Evolutionary conservation across 257 asterid species (phyloP).

Genomic region (Fraxinus excelsior): DNA sequence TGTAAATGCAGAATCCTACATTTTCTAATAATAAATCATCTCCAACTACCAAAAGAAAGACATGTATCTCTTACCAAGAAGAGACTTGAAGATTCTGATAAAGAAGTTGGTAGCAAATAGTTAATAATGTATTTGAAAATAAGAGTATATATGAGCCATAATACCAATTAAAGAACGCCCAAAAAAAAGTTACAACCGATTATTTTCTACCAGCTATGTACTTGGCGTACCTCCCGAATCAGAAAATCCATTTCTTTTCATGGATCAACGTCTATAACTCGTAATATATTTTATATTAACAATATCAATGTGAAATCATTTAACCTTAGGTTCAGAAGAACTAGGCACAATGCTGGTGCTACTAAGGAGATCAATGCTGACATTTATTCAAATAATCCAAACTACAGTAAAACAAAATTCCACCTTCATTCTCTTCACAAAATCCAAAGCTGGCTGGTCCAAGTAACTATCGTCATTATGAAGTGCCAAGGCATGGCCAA

Average conservation of each 20-base stretch:
- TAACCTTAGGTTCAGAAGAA: neutral
- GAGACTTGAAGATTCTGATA: neutral
- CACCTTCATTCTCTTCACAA: conserved; percentile 93
- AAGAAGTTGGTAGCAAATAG: neutral
- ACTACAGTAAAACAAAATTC: neutral
- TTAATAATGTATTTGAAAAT: neutral
- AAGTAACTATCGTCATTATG: conserved; percentile 69
- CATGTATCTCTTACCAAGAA: neutral
- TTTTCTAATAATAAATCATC: neutral
- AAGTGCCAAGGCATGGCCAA: conserved; percentile 95
- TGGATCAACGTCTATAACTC: neutral
- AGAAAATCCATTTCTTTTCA: neutral
- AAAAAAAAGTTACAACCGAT: neutral
- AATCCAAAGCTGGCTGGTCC: conserved; percentile 82
- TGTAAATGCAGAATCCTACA: neutral
- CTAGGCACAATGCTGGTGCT: neutral
- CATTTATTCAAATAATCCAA: neutral
- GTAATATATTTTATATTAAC: neutral
- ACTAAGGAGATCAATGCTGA: neutral
- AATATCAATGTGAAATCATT: neutral
- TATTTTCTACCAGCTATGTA: neutral
- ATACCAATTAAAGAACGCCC: neutral
- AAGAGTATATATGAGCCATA: neutral
- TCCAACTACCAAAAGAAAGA: neutral
- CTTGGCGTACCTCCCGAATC: neutral